A percentile compares a stretch with the other conserved stretches of the same genome.
Conservation (phyloP, 257 asterid genomes). For the Solanum ossicruentum region DNA sequence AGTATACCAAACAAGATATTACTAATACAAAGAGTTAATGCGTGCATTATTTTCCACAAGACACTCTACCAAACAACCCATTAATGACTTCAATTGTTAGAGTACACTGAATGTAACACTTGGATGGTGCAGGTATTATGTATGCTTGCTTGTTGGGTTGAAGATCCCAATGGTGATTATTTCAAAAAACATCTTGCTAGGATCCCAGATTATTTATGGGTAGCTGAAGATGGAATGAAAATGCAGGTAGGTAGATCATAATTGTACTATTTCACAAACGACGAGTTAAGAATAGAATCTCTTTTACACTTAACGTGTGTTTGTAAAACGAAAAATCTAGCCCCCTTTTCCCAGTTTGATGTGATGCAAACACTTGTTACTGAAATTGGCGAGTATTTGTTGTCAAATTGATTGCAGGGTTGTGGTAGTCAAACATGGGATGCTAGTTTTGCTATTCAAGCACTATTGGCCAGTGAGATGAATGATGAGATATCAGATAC, state of each 20-base stretch:
- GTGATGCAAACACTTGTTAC: not conserved
- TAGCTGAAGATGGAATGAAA: conserved; percentile 80
- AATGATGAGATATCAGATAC: conserved; percentile 55
- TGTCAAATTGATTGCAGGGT: conserved; percentile 28
- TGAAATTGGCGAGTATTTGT: not conserved
- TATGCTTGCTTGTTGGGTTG: conserved; percentile 75
- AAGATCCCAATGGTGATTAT: conserved; percentile 56
- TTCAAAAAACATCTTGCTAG: conserved; percentile 68
- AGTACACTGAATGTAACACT: too few species aligned
- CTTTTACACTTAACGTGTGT: not conserved
- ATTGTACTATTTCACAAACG: not conserved
- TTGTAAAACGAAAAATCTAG: not conserved
- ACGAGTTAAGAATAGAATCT: not conserved
- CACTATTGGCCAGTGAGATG: conserved; percentile 54
- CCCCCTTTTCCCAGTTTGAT: not conserved
- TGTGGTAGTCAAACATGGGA: conserved; percentile 88
- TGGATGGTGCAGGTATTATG: conserved; percentile 18
- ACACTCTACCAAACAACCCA: too few species aligned
- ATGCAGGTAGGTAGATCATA: conserved; percentile 36
- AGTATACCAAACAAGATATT: too few species aligned
- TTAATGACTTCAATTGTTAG: too few species aligned
- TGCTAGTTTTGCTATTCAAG: conserved; percentile 68
- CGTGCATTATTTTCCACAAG: too few species aligned
- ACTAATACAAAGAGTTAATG: too few species aligned
- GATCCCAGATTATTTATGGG: conserved; percentile 62